phyloP scores from a whole-genome alignment of 495 filamentous ascomycete genomes.

The Trichodelitschia bisporula region DNA sequence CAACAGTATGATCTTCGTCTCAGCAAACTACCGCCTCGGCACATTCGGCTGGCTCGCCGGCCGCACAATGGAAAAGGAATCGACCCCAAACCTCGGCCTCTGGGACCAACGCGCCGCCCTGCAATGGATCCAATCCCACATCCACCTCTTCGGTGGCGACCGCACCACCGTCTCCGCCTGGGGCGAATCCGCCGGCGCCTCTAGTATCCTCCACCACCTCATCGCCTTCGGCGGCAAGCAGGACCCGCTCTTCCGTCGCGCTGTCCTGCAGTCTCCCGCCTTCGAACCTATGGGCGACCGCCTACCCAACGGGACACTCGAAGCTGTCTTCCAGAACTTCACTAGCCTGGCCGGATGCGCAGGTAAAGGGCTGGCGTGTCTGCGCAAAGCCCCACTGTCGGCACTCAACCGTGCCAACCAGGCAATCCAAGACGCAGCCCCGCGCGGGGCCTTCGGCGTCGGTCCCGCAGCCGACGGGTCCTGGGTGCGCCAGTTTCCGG shows the following conservation, averaged over 20 bases:
- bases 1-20: conserved; percentile 21
- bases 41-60: conserved; percentile 20
- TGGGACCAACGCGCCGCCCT: not conserved
- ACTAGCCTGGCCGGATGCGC: not conserved
- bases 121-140: conserved; percentile 1
- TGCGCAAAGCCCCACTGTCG: not conserved
- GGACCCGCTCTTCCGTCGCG: not conserved
- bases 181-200: conserved; percentile 1
- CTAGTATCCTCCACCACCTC: not conserved
- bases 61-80: conserved; percentile 21
- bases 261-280: not conserved
- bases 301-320: not conserved
- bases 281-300: not conserved
- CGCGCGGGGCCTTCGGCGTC: not conserved
- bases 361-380: not conserved
- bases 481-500: not conserved
- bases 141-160: not conserved
- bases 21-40: conserved; percentile 21
- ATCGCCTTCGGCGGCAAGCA: not conserved
- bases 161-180: not conserved
- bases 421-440: not conserved
- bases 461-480: not conserved
- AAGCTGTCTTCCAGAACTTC: not conserved
- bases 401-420: not conserved
- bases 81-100: conserved; percentile 21